These are phyloP conservation scores for Hypholoma sublateritium DNA, from an alignment of 768 basidiomycete species.

Conservation along the genomic window DNA sequence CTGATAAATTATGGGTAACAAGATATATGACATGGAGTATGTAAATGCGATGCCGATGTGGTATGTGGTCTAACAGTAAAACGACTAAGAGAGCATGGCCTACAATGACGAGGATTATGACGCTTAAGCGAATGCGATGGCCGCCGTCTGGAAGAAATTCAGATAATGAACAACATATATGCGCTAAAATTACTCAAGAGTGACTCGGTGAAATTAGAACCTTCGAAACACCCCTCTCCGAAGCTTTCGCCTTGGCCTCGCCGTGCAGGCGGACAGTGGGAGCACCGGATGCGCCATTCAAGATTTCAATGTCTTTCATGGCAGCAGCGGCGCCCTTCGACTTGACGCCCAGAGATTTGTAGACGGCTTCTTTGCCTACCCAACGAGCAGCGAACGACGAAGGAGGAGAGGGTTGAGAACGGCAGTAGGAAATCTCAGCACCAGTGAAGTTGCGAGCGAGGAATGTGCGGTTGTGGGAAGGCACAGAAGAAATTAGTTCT, in stretches of 20 bases:
- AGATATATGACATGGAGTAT: too few relatives aligned
- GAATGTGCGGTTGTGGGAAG: constrained; percentile 86
- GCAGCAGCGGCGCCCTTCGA: constrained; percentile 91
- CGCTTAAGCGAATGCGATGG: constrained; percentile 87
- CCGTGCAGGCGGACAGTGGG: constrained; percentile 79
- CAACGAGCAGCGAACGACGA: constrained; percentile 97
- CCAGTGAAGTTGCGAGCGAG: too few relatives aligned
- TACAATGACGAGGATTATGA: constrained; percentile 27
- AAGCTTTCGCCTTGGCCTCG: constrained; percentile 73
- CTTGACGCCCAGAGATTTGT: constrained; percentile 90
- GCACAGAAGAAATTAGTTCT: constrained; percentile 93
- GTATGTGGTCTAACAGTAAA: too few relatives aligned
- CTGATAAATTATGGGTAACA: too few relatives aligned
- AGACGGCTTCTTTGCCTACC: constrained; percentile 96
- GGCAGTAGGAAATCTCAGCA: too few relatives aligned
- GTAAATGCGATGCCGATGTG: too few relatives aligned
- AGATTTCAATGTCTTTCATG: too few relatives aligned
- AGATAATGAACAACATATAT: constrained; percentile 11
- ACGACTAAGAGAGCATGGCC: not conserved
- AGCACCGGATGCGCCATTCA: constrained; percentile 72
- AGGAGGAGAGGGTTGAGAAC: constrained; percentile 73
- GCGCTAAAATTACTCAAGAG: constrained; percentile 51
- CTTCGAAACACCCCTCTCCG: too few relatives aligned
- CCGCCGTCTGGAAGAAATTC: constrained; percentile 56
- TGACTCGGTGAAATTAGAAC: constrained; percentile 89